phyloP scores from a whole-genome alignment of 768 basidiomycete species.

The Leccinum variicolor region DNA sequence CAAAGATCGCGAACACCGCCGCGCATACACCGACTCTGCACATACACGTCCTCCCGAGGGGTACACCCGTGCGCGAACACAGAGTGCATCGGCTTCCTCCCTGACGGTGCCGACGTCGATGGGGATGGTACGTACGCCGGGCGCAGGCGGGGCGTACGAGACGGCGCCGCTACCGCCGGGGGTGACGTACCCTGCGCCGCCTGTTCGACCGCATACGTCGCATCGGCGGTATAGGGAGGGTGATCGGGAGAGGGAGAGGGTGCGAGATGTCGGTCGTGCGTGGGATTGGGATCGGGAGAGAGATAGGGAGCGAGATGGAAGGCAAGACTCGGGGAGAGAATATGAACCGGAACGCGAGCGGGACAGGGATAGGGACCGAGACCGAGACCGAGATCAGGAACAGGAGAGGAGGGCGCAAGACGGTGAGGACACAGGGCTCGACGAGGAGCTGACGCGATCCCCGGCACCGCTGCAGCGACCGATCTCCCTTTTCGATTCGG shows the following conservation, averaged over 20 bases:
- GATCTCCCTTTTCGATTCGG: slow-evolving; percentile 31
- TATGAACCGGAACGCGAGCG: background rate
- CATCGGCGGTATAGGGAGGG: slow-evolving; percentile 12
- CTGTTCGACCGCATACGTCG: slow-evolving; percentile 23
- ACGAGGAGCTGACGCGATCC: slow-evolving; percentile 17
- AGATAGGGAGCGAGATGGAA: background rate
- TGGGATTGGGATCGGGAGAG: slow-evolving; percentile 1
- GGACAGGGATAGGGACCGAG: background rate
- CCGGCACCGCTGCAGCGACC: slow-evolving; percentile 29
- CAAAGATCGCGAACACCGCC: slow-evolving; percentile 2
- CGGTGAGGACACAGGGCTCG: slow-evolving; percentile 2
- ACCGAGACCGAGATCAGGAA: background rate
- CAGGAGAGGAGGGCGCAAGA: background rate
- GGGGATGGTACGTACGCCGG: background rate
- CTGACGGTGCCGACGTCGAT: background rate
- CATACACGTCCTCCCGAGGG: background rate
- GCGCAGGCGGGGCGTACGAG: slow-evolving; percentile 15
- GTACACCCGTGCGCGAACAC: slow-evolving; percentile 9
- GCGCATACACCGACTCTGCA: background rate
- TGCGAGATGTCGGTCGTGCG: background rate
- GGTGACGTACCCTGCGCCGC: slow-evolving; percentile 26
- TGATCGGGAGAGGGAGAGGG: background rate
- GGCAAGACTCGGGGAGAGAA: background rate
- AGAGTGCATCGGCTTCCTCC: slow-evolving; percentile 10
- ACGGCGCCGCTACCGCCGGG: slow-evolving; percentile 26